Percentiles rank a stretch among this genome's conserved stretches.
These are phyloP conservation scores for Microcyclospora pomicola DNA, from an alignment of 2,329 filamentous ascomycete genomes.

Conservation along the genomic window DNA sequence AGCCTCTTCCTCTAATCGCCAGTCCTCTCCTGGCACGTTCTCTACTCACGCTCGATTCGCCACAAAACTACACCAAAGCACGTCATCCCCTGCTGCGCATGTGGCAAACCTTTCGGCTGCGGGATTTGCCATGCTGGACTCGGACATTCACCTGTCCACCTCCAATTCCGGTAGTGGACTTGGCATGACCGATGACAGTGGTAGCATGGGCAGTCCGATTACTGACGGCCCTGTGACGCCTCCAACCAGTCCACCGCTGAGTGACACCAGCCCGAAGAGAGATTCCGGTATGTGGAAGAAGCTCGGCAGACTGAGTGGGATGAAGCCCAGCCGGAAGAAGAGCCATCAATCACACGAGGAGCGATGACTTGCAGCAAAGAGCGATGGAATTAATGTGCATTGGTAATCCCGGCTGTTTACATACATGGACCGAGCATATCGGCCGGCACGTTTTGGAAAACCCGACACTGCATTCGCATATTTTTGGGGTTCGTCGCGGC, in stretches of 20 bases:
- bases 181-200: slow-evolving; percentile 51
- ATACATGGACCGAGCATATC: neutral
- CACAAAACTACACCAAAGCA: slow-evolving; percentile 20
- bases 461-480: no score
- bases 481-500: no score
- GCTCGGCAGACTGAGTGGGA: slow-evolving; percentile 23
- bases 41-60: slow-evolving; percentile 21
- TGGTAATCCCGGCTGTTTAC: slow-evolving; percentile 1
- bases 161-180: slow-evolving; percentile 25
- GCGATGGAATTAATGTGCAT: no score
- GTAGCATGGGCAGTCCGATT: slow-evolving; percentile 22
- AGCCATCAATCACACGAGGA: slow-evolving; percentile 17
- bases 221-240: slow-evolving; percentile 49
- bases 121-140: slow-evolving; percentile 7
- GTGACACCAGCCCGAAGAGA: slow-evolving; percentile 20
- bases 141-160: slow-evolving; percentile 15
- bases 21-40: slow-evolving; percentile 21
- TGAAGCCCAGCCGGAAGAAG: slow-evolving; percentile 24
- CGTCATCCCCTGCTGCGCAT: slow-evolving; percentile 15
- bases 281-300: slow-evolving; percentile 27
- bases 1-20: slow-evolving; percentile 13
- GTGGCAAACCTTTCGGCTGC: slow-evolving; percentile 6
- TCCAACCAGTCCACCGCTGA: slow-evolving; percentile 53
- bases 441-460: no score
- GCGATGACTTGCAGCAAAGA: slow-evolving; percentile 2